Evolutionary conservation across 345 rosid genomes (phyloP).

Genomic region (Cardamine chenopodiifolia): DNA sequence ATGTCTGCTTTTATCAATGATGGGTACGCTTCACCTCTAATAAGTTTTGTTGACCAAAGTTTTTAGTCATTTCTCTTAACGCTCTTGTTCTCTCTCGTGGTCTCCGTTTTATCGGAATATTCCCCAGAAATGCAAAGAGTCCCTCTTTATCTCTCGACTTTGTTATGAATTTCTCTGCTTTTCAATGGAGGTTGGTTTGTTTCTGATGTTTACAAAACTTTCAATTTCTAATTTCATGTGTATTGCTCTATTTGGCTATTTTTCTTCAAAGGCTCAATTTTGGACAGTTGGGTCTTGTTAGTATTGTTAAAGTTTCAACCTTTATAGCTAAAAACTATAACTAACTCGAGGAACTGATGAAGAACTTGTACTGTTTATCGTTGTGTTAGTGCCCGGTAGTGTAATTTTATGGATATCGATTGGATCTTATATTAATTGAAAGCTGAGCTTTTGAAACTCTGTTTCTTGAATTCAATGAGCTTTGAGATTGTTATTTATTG

Average conservation of each 20-base stretch:
- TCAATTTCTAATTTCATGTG: background rate
- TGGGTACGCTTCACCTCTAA: slow-evolving; percentile 42
- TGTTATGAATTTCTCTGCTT: slow-evolving; percentile 26
- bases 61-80: slow-evolving; percentile 3
- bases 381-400: background rate
- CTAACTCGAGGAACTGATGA: background rate
- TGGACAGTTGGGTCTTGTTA: background rate
- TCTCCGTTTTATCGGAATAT: slow-evolving; percentile 25
- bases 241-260: slow-evolving; percentile 17
- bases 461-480: background rate
- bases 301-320: slow-evolving; percentile 13
- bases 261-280: background rate
- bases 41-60: slow-evolving; percentile 42
- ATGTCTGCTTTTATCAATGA: slow-evolving; percentile 24
- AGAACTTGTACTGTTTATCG: slow-evolving; percentile 17
- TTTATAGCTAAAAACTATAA: slow-evolving; percentile 11
- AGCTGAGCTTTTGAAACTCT: background rate
- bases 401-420: background rate
- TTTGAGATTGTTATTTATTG: slow-evolving; percentile 8
- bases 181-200: slow-evolving; percentile 31
- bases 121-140: slow-evolving; percentile 3
- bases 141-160: slow-evolving; percentile 1
- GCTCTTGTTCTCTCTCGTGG: slow-evolving; percentile 3
- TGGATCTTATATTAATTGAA: slow-evolving; percentile 21
- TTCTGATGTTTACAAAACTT: background rate